A percentile compares a stretch with the other conserved stretches of the same genome.
Evolutionary conservation across 2,329 filamentous ascomycete species (phyloP).

Genomic region (Neoscytalidium dimidiatum): DNA sequence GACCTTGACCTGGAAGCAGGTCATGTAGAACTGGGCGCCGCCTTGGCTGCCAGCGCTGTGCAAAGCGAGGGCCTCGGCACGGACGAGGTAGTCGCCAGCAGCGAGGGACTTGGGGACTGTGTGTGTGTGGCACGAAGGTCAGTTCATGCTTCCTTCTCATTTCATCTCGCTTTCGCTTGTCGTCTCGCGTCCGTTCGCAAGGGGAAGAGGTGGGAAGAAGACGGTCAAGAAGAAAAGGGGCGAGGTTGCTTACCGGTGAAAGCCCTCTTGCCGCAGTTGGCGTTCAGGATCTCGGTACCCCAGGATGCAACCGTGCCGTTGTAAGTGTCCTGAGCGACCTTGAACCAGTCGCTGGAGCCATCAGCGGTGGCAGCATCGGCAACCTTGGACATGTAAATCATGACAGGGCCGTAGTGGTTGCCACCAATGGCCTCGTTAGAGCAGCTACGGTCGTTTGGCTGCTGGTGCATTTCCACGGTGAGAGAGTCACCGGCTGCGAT

Average conservation of each 20-base stretch:
- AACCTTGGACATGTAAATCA: slow-evolving; percentile 47
- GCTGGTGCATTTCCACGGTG: slow-evolving; percentile 41
- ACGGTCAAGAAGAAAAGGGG: slow-evolving; percentile 21
- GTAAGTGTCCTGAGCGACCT: slow-evolving; percentile 45
- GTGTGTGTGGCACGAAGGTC: not conserved
- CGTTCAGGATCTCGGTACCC: slow-evolving; percentile 44
- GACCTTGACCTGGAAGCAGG: slow-evolving; percentile 44
- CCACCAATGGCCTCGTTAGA: slow-evolving; percentile 37
- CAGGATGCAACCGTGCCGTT: slow-evolving; percentile 36
- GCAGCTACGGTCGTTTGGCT: slow-evolving; percentile 35
- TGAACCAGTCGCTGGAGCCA: slow-evolving; percentile 62
- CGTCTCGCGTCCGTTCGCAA: not conserved
- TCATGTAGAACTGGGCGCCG: slow-evolving; percentile 49
- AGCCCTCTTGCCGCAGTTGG: slow-evolving; percentile 45
- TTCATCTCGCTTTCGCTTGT: slow-evolving; percentile 21
- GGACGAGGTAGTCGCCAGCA: slow-evolving; percentile 46
- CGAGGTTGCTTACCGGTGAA: slow-evolving; percentile 40
- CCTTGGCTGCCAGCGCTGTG: slow-evolving; percentile 40
- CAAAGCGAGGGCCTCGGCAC: slow-evolving; percentile 48
- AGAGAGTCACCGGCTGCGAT: slow-evolving; percentile 33
- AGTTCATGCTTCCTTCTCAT: not conserved
- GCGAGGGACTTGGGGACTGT: slow-evolving; percentile 44
- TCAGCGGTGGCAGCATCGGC: slow-evolving; percentile 48
- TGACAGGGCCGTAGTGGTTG: slow-evolving; percentile 45
- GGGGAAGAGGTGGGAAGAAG: not conserved